Percentiles rank a stretch among this genome's conserved stretches.
Conservation (phyloP, 2,329 filamentous ascomycete species). For the Fusarium sulawesiense region DNA sequence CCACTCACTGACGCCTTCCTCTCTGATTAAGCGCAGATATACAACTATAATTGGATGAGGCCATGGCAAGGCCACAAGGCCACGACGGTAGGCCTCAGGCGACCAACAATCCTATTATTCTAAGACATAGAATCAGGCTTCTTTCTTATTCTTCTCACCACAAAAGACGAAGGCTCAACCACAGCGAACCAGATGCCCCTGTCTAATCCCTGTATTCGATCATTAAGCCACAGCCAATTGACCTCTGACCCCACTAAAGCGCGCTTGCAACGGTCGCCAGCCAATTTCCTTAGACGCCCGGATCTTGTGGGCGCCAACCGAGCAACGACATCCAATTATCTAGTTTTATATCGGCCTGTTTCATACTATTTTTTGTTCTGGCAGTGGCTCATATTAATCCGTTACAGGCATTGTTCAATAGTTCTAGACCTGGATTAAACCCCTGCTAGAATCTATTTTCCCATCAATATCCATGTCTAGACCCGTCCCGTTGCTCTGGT, state of each 20-base stretch:
- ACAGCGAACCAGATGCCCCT: slow-evolving; percentile 22
- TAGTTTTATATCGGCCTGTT: slow-evolving; percentile 7
- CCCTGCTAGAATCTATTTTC: slow-evolving; percentile 15
- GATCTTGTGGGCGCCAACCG: slow-evolving; percentile 28
- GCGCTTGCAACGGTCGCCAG: slow-evolving; percentile 40
- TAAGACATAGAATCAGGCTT: slow-evolving; percentile 11
- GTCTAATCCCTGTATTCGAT: slow-evolving; percentile 28
- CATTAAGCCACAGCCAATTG: slow-evolving; percentile 37
- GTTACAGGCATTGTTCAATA: slow-evolving; percentile 10
- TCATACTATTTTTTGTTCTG: slow-evolving; percentile 18
- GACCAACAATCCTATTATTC: slow-evolving; percentile 14
- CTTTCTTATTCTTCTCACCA: not conserved
- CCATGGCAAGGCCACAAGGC: slow-evolving; percentile 28
- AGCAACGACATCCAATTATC: slow-evolving; percentile 37
- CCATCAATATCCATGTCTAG: not conserved
- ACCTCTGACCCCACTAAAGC: slow-evolving; percentile 12
- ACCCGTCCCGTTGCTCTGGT: slow-evolving; percentile 14
- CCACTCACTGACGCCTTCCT: slow-evolving; percentile 1
- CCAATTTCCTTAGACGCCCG: slow-evolving; percentile 42
- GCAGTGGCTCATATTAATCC: slow-evolving; percentile 3
- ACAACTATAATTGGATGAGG: slow-evolving; percentile 11
- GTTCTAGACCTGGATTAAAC: slow-evolving; percentile 10
- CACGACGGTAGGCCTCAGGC: slow-evolving; percentile 31
- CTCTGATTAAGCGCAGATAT: slow-evolving; percentile 1
- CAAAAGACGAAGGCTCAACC: not conserved